phyloP scores from a whole-genome alignment of 352 stramenopile species.

The Halophytophthora polymorphica region DNA sequence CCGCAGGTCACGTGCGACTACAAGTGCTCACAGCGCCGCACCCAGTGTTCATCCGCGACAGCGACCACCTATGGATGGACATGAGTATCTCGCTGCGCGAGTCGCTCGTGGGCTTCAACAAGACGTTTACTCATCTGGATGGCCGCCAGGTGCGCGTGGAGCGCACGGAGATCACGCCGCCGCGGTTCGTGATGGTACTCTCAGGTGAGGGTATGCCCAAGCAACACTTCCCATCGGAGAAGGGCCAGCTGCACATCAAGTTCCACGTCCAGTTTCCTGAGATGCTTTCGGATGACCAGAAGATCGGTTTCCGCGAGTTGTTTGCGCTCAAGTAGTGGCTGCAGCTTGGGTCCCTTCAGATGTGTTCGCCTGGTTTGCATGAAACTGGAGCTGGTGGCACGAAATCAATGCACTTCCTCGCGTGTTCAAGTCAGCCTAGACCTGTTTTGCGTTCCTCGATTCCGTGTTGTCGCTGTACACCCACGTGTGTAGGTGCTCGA shows the following conservation, averaged over 20 bases:
- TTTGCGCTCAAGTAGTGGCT: slow-evolving; percentile 38
- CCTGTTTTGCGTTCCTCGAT: no score
- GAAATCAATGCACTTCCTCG: no score
- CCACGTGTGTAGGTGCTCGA: no score
- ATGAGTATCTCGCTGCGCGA: slow-evolving; percentile 95
- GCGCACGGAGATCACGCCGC: slow-evolving; percentile 88
- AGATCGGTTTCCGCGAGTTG: slow-evolving; percentile 49
- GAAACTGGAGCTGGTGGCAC: no score
- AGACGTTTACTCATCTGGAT: slow-evolving; percentile 92
- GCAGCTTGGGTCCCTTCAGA: neutral
- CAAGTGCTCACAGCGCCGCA: slow-evolving; percentile 86
- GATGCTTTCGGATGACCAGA: slow-evolving; percentile 83
- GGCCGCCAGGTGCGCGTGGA: slow-evolving; percentile 87
- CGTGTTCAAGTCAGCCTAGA: no score
- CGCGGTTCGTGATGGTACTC: slow-evolving; percentile 88
- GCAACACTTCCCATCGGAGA: slow-evolving; percentile 83
- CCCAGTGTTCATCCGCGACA: slow-evolving; percentile 89
- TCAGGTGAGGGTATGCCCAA: slow-evolving; percentile 95
- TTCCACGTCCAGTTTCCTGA: slow-evolving; percentile 95
- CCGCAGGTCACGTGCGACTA: slow-evolving; percentile 91
- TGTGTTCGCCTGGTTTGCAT: neutral
- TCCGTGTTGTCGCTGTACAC: no score
- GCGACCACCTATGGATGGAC: slow-evolving; percentile 95
- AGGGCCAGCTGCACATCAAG: slow-evolving; percentile 91
- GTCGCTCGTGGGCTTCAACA: slow-evolving; percentile 92